Conservation (phyloP, 176 grass and related monocot species). For the Hordeum marinum region DNA sequence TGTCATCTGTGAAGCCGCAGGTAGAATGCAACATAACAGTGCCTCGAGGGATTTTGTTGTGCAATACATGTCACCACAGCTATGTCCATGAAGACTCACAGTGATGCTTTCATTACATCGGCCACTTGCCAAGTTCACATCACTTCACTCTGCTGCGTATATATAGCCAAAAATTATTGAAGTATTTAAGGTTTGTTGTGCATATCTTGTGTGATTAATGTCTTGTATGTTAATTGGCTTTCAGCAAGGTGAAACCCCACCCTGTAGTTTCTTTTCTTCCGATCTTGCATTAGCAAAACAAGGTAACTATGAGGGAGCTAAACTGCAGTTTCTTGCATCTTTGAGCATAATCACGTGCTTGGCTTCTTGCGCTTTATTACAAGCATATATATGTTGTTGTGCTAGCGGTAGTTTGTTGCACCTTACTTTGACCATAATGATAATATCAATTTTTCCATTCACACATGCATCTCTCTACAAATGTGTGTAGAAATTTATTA, state of each 20-base stretch:
- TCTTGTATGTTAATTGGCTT: not conserved
- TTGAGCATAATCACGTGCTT: not conserved
- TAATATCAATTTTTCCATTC: not conserved
- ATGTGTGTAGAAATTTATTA: too few species aligned
- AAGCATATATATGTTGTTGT: not conserved
- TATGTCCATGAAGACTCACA: conserved; percentile 98
- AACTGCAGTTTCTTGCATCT: not conserved
- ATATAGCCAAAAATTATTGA: conserved; percentile 95
- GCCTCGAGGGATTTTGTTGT: conserved; percentile 84
- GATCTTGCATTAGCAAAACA: not conserved
- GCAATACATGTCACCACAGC: conserved; percentile 93
- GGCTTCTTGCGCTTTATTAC: not conserved
- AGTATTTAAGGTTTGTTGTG: conserved; percentile 75
- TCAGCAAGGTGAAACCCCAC: too few species aligned
- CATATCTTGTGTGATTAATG: conserved; percentile 13
- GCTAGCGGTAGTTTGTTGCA: conserved; percentile 1
- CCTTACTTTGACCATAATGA: conserved; percentile 17
- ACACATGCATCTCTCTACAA: not conserved
- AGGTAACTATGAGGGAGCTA: not conserved
- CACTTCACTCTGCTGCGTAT: conserved; percentile 83
- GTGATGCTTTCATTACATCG: conserved; percentile 95
- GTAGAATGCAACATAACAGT: conserved; percentile 20
- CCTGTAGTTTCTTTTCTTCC: too few species aligned
- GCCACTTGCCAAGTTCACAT: conserved; percentile 98
- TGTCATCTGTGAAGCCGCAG: too few species aligned